Conservation (phyloP, 108 stramenopile species). For the Nitzschia putrida region DNA sequence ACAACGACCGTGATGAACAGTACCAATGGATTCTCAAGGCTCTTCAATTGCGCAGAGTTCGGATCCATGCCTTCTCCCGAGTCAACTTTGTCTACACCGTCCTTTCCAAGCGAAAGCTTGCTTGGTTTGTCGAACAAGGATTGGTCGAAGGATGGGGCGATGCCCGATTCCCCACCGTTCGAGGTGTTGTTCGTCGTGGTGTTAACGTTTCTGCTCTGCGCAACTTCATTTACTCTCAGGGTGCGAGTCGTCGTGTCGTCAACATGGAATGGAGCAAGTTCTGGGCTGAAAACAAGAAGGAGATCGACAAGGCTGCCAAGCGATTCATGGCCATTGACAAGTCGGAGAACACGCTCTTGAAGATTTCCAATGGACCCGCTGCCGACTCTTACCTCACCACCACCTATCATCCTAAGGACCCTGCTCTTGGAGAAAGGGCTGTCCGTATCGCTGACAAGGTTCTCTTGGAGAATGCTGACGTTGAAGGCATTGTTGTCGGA, state of each 20-base stretch:
- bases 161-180: conserved; percentile 96
- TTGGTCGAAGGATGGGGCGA: conserved; percentile 97
- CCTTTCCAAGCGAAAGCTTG: conserved; percentile 96
- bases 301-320: conserved; percentile 88
- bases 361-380: conserved; percentile 71
- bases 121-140: conserved; percentile 97
- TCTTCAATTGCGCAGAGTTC: conserved; percentile 84
- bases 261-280: conserved; percentile 99
- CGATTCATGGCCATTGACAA: conserved; percentile 96
- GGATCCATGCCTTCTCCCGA: conserved; percentile 94
- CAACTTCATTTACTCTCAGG: conserved; percentile 89
- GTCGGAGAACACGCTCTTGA: conserved; percentile 60
- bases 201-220: conserved; percentile 86
- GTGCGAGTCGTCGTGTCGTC: conserved; percentile 86
- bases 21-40: conserved; percentile 91
- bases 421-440: conserved; percentile 80
- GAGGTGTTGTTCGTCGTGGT: conserved; percentile 93
- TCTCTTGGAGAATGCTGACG: conserved; percentile 90
- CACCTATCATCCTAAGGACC: conserved; percentile 90
- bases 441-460: conserved; percentile 71
- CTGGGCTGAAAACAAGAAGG: conserved; percentile 97
- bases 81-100: conserved; percentile 98
- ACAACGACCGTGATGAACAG: conserved; percentile 96
- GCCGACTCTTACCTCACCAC: conserved; percentile 55
- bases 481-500: conserved; percentile 79